These are phyloP conservation scores for Akanthomyces uredinophilus DNA, from an alignment of 2,329 filamentous ascomycete genomes.

Conservation along the genomic window DNA sequence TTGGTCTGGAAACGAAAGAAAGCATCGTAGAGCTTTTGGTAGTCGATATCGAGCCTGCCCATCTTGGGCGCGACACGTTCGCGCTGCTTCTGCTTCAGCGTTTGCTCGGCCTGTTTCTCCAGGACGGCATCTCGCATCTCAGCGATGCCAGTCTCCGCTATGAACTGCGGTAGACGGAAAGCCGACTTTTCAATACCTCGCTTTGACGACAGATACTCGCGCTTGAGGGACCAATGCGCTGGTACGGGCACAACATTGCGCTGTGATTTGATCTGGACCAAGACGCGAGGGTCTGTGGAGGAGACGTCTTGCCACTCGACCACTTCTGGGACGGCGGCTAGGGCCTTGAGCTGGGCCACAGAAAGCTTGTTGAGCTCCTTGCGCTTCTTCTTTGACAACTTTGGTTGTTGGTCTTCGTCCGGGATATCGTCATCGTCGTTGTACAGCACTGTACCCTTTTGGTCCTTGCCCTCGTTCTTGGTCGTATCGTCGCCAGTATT, in stretches of 20 bases:
- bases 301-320: slow-evolving; percentile 98
- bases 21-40: slow-evolving; percentile 95
- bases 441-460: slow-evolving; percentile 59
- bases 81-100: slow-evolving; percentile 89
- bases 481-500: slow-evolving; percentile 20
- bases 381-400: slow-evolving; percentile 88
- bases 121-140: slow-evolving; percentile 97
- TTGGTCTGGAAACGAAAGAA: slow-evolving; percentile 99
- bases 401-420: slow-evolving; percentile 62
- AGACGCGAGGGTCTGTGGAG: slow-evolving; percentile 77
- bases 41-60: slow-evolving; percentile 96
- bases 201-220: slow-evolving; percentile 95
- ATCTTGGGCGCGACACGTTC: slow-evolving; percentile 94
- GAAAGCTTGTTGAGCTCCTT: slow-evolving; percentile 90
- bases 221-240: slow-evolving; percentile 89
- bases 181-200: slow-evolving; percentile 93
- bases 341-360: slow-evolving; percentile 88
- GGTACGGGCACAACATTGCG: slow-evolving; percentile 95
- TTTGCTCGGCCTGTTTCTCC: slow-evolving; percentile 90
- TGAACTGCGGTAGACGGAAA: slow-evolving; percentile 91
- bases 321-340: slow-evolving; percentile 85
- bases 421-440: slow-evolving; percentile 82
- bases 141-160: slow-evolving; percentile 92
- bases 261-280: slow-evolving; percentile 92
- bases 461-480: slow-evolving; percentile 56